These are phyloP conservation scores for Apium graveolens DNA, from an alignment of 129 eudicot genomes.

Conservation along the genomic window DNA sequence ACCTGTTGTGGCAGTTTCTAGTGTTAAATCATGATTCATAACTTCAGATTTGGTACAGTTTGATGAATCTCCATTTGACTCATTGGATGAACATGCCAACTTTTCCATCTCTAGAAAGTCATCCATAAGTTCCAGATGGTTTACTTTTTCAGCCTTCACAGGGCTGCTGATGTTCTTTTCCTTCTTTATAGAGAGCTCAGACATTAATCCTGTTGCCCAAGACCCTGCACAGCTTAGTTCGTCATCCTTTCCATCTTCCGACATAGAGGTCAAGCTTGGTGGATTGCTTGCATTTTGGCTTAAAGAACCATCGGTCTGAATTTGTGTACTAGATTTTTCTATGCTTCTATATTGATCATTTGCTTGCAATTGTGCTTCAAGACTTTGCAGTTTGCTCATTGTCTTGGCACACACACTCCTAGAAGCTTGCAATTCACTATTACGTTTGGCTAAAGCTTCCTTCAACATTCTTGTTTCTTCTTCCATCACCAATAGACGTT, in stretches of 20 bases:
- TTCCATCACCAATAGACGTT: slow-evolving; percentile 64
- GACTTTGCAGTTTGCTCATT: slow-evolving; percentile 72
- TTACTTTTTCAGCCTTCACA: slow-evolving; percentile 46
- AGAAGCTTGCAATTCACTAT: slow-evolving; percentile 79
- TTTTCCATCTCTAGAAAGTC: slow-evolving; percentile 98
- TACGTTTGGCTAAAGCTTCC: slow-evolving; percentile 90
- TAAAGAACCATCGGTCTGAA: slow-evolving; percentile 28
- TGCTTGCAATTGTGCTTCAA: slow-evolving; percentile 58
- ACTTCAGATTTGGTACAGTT: slow-evolving; percentile 14
- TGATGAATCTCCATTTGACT: slow-evolving; percentile 29
- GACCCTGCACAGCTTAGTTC: slow-evolving; percentile 75
- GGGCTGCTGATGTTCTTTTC: slow-evolving; percentile 54
- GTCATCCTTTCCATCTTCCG: slow-evolving; percentile 92
- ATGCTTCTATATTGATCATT: slow-evolving; percentile 35
- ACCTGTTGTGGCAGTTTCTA: slow-evolving; percentile 19
- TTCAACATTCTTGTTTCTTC: slow-evolving; percentile 95
- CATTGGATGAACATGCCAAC: slow-evolving; percentile 55
- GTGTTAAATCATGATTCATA: slow-evolving; percentile 19
- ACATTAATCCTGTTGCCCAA: slow-evolving; percentile 54
- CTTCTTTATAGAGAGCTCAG: slow-evolving; percentile 51
- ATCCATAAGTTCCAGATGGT: slow-evolving; percentile 83
- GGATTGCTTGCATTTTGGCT: slow-evolving; percentile 53
- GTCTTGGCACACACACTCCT: slow-evolving; percentile 83
- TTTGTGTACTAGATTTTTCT: slow-evolving; percentile 15
- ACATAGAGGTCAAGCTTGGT: slow-evolving; percentile 63